Evolutionary conservation across 371 early-diverging fungal genomes (phyloP).

Genomic region (Cokeromyces recurvatus): DNA sequence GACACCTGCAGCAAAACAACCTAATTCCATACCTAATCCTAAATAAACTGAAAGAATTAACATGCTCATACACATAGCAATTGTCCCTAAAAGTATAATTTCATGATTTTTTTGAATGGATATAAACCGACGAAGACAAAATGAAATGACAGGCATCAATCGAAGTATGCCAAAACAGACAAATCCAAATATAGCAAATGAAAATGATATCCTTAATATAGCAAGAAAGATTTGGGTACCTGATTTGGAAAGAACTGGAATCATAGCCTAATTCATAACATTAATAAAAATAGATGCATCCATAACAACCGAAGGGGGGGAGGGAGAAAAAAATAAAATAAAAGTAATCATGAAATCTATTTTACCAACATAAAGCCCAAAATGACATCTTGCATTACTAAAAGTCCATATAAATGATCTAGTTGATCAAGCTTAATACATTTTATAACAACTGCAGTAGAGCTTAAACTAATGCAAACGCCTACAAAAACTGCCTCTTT

Average conservation of each 20-base stretch:
- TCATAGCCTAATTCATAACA: constrained; percentile 35
- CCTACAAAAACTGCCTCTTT: constrained; percentile 54
- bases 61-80: constrained; percentile 50
- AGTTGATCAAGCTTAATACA: constrained; percentile 43
- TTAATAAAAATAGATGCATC: not conserved
- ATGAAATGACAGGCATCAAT: constrained; percentile 21
- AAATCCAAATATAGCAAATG: constrained; percentile 37
- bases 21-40: constrained; percentile 55
- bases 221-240: constrained; percentile 42
- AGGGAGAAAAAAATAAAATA: not conserved
- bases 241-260: constrained; percentile 51
- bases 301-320: too few species aligned
- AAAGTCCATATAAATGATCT: constrained; percentile 43
- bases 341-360: not conserved
- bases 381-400: constrained; percentile 59
- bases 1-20: constrained; percentile 63
- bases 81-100: constrained; percentile 45
- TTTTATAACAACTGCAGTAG: constrained; percentile 55
- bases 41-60: constrained; percentile 37
- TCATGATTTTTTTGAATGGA: constrained; percentile 37
- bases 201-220: constrained; percentile 23
- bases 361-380: constrained; percentile 57
- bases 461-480: constrained; percentile 48
- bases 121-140: constrained; percentile 15
- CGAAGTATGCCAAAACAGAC: constrained; percentile 33